phyloP scores from a whole-genome alignment of 352 stramenopile genomes.

The Thraustochytrium striatum region DNA sequence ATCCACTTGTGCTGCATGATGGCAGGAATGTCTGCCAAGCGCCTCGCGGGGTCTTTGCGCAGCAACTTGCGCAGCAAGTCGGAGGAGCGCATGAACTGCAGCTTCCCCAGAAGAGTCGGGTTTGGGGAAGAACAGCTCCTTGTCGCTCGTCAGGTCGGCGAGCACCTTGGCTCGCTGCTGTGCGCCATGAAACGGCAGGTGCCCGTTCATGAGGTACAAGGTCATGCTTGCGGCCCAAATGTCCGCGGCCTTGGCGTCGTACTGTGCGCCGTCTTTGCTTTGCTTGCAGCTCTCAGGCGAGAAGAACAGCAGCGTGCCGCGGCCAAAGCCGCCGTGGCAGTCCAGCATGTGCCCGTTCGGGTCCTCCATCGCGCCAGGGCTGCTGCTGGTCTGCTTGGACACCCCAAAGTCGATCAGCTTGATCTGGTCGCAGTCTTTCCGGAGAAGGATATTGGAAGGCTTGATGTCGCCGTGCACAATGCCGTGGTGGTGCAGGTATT shows the following conservation, averaged over 20 bases:
- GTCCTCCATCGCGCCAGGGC: background rate
- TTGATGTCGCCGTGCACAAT: conserved; percentile 42
- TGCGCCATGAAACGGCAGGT: conserved; percentile 3
- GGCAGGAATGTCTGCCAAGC: background rate
- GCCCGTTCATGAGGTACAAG: background rate
- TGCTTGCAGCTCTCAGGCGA: background rate
- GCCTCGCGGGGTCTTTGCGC: background rate
- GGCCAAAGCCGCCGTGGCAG: conserved; percentile 24
- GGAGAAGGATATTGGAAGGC: conserved; percentile 26
- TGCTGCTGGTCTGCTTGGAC: background rate
- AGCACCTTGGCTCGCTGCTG: conserved; percentile 11
- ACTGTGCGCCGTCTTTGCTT: background rate
- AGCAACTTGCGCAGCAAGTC: background rate
- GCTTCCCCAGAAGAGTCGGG: background rate
- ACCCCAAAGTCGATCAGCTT: conserved; percentile 45
- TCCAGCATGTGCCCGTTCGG: background rate
- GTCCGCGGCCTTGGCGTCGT: background rate
- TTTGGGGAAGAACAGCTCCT: conserved; percentile 6
- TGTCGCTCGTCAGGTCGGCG: background rate
- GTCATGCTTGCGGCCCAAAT: conserved; percentile 27
- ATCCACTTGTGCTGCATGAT: conserved; percentile 34
- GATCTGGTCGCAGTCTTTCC: background rate
- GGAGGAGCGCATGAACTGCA: background rate
- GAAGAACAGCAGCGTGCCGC: conserved; percentile 30
- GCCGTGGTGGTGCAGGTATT: conserved; percentile 37